Base-by-base conservation (phyloP, 2,329 filamentous ascomycete genomes). In the Pseudogymnoascus verrucosus region DNA sequence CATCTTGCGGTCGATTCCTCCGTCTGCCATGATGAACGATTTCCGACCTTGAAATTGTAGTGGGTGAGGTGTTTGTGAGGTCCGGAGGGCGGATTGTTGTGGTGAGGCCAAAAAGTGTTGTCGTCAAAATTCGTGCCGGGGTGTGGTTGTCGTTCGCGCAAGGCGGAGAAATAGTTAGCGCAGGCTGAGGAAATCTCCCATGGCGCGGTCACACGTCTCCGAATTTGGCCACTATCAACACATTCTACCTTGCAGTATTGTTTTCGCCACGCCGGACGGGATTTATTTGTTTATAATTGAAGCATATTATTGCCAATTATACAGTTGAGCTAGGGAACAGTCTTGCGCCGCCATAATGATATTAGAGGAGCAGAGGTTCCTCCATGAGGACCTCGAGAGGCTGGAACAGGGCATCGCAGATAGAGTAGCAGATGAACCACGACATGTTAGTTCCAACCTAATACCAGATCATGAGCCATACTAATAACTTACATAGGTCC, bases 311-410 rank as follows among this genome's bases (percentile, higher is more conserved):
- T 51, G 23, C 44, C 11, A 16, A 28, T 51, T 28, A 11, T 16
- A 28, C 1, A 28, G 4, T 51, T 51, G 23, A 51, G 4, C 28
- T 51, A 11, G 14, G 16, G 23, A 10, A 51, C 14, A 23, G 44
- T 28, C 5, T 11, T 39, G 57, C 42, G 16, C 57, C 21, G 44
- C 34, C 68, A 78, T 51, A 5, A 88, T 97, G 92, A 80, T 96
- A 69, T 79, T 97, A 67, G 96, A 99, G 80, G 93, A 98, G 71
- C 89, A 98, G 78, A 86, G 95, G 71, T 92, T 91, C 72, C 85
- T 97, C 71, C 93, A 97, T 71, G 95, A 99, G 84, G 95, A 99
- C 77, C 80, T 99, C 61, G 95, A 99, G 82, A 88, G 95, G 67
- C 84, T 99, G 65, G 95, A 99, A 78, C 91, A 96, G 76, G 95